phyloP scores from a whole-genome alignment of 2,329 filamentous ascomycete genomes.

The Penicillium sclerotigenum region DNA sequence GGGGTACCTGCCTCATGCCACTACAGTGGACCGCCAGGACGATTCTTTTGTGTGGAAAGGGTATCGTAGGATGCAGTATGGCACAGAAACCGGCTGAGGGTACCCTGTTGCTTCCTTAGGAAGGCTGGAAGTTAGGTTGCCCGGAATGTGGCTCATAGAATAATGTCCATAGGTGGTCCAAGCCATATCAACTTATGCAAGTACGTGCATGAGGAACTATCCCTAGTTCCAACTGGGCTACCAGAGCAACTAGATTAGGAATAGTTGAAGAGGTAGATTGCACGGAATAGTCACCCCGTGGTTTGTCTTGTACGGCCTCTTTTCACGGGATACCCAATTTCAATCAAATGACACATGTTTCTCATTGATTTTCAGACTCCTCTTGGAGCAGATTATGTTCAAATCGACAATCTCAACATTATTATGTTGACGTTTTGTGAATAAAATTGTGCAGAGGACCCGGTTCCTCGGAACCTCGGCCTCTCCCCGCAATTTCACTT shows the following conservation, averaged over 20 bases:
- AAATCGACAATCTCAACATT: not conserved
- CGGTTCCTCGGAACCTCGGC: conserved; percentile 37
- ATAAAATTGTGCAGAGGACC: conserved; percentile 4
- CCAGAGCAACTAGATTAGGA: not conserved
- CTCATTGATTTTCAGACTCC: not conserved
- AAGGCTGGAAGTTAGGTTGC: not conserved
- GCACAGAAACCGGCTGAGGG: not conserved
- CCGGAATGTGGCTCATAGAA: not conserved
- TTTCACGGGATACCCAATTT: not conserved
- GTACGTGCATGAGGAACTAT: not conserved
- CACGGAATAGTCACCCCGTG: not conserved
- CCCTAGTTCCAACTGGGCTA: not conserved
- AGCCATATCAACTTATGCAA: not conserved
- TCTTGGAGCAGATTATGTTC: not conserved
- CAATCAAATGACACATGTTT: not conserved
- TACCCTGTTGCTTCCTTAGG: not conserved
- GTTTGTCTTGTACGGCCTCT: not conserved
- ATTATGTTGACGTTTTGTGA: not conserved
- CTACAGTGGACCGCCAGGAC: not conserved
- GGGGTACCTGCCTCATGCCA: not conserved
- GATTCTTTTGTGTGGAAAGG: not conserved
- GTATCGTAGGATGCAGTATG: not conserved
- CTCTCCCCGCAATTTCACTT: conserved; percentile 28
- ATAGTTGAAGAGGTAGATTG: not conserved
- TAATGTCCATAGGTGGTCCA: not conserved